Conservation (phyloP, 2,329 filamentous ascomycete species). For the Fusarium paranaense region DNA sequence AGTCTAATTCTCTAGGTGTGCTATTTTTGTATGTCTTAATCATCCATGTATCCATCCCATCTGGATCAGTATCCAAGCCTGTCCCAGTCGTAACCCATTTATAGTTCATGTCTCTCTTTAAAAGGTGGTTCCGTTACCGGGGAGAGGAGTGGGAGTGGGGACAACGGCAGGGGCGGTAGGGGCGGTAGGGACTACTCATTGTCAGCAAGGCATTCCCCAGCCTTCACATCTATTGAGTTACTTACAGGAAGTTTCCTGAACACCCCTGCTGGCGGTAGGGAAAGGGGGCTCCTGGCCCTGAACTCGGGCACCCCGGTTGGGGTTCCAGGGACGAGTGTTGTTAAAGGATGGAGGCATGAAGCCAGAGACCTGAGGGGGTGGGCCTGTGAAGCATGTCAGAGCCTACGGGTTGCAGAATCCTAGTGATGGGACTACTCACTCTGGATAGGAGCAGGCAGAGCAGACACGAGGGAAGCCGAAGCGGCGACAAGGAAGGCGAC, state of each 20-base stretch:
- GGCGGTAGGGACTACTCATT: not conserved
- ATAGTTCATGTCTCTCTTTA: not conserved
- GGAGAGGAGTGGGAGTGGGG: slow-evolving; percentile 23
- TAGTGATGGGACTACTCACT: slow-evolving; percentile 10
- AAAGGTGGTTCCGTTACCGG: not conserved
- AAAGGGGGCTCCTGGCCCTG: slow-evolving; percentile 12
- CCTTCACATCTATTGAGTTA: not conserved
- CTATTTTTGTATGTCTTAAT: not conserved
- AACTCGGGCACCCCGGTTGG: not conserved
- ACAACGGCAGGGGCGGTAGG: not conserved
- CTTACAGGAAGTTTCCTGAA: slow-evolving; percentile 12
- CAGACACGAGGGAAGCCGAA: slow-evolving; percentile 29
- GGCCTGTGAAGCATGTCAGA: slow-evolving; percentile 1
- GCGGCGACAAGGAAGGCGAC: slow-evolving; percentile 33
- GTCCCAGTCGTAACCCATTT: not conserved
- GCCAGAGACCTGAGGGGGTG: not conserved
- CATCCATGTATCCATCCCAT: not conserved
- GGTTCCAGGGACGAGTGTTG: slow-evolving; percentile 15
- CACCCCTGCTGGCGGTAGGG: not conserved
- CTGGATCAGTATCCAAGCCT: not conserved
- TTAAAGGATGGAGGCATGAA: slow-evolving; percentile 15
- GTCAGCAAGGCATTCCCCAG: slow-evolving; percentile 1
- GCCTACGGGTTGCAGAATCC: not conserved
- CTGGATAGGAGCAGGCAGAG: slow-evolving; percentile 28
- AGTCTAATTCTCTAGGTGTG: not conserved